Evolutionary conservation across 2,329 filamentous ascomycete genomes (phyloP), one percentile per base, ranked within the genome.

Genomic region (Nothophaeocryptopus gaeumannii): DNA sequence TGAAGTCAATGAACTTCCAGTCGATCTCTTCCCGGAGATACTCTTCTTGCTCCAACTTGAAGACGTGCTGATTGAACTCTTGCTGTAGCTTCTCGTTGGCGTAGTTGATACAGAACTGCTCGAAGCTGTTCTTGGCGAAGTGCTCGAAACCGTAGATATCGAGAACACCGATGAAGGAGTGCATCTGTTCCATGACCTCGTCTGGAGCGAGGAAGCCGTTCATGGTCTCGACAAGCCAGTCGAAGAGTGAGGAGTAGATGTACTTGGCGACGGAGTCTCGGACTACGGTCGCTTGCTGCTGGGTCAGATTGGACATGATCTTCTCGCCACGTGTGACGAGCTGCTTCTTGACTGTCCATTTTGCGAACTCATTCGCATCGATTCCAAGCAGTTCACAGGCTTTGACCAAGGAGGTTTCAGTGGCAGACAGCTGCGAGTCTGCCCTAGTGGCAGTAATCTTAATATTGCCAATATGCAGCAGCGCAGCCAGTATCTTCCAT

Each of bases 131-230:
- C 78, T 96, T 97, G 55, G 93, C 92, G 66, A 99, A 99, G 73
- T 97, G 93, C 71, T 99, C 93, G 67, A 99, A 99, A 57, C 92
- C 92, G 72, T 97, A 97, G 61, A 99, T 99, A 88, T 99, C 93
- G 58, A 99, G 81, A 40, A 99, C 93, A 70, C 93, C 93, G 63
- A 99, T 99, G 71, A 99, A 99, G 2, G 89, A 92, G 47, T 78
- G 81, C 49, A 95, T 89, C 35, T 88, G 83, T 62, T 79, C 84
- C 45, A 97, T 71, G 33, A 97, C 89, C 57, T 92, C 86, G 38
- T 96, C 87, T 1, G 90, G 90, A 10, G 93, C 93, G 61, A 99
- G 77, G 67, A 90, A 91, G 61, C 78, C 78, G 74, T 99, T 99
- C 74, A 96, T 96, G 52, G 87, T 88, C 63, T 97, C 91, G n/a